Conservation (phyloP, 2,329 filamentous ascomycete genomes). For the Cytospora piceicola region DNA sequence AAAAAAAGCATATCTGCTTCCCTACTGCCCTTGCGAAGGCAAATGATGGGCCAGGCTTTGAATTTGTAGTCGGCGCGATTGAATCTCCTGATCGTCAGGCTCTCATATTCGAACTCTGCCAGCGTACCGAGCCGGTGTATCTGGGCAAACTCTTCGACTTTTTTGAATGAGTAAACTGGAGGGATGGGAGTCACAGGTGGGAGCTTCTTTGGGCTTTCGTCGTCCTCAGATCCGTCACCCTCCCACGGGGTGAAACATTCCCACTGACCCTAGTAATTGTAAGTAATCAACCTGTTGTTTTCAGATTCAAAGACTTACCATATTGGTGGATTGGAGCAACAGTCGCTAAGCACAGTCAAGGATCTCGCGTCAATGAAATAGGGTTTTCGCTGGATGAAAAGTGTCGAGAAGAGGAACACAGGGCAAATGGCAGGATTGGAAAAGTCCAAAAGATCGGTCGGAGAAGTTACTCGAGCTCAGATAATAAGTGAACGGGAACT, state of each 20-base stretch:
- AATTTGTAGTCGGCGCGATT: not conserved
- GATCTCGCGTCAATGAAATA: not conserved
- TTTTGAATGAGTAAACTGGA: not conserved
- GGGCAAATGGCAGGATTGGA: too few relatives aligned
- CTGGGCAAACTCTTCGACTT: not conserved
- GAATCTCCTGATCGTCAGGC: not conserved
- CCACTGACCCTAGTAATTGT: not conserved
- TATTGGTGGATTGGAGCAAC: not conserved
- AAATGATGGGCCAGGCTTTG: not conserved
- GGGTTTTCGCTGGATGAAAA: too few relatives aligned
- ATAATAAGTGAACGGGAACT: too few relatives aligned
- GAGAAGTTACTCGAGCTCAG: too few relatives aligned
- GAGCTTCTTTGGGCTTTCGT: not conserved
- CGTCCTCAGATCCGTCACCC: not conserved
- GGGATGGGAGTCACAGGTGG: not conserved
- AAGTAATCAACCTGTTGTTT: not conserved
- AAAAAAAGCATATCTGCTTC: not conserved
- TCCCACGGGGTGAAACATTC: not conserved
- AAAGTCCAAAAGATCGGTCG: too few relatives aligned
- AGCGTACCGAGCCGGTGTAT: not conserved
- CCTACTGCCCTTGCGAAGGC: fast-evolving
- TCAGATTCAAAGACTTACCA: not conserved
- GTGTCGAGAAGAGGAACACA: too few relatives aligned
- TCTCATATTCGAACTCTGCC: slow-evolving; percentile 1
- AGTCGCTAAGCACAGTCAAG: not conserved